Base-by-base conservation (phyloP, 2,329 filamentous ascomycete genomes). In the Macrophomina phaseolina region DNA sequence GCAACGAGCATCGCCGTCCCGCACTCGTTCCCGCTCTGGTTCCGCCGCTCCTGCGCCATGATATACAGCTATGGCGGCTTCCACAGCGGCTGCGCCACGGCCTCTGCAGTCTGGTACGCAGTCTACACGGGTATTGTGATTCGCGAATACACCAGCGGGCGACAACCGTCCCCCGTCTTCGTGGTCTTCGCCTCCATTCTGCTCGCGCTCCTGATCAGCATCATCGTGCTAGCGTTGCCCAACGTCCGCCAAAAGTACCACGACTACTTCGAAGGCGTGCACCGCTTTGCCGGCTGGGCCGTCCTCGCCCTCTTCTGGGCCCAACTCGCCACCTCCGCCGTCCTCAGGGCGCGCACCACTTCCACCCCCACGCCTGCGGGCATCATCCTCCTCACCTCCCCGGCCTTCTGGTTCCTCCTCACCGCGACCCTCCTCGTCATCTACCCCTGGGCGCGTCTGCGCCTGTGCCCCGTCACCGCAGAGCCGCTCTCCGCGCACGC, bases 401-500 rank as follows among this genome's bases (percentile, higher is more conserved):
- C 86, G 0, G 78, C 81, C 1, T 85, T 94, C 77, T 95, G 91
- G 89, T 85, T 91, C 72, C 81, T 95, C n/a, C 70, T 86, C 32
- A 74, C 87, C 51, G 88, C 89, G 46, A 92, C 91, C 0, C 72
- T 84, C 46, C 85, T 89, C 70, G 84, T 94, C 69, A 81, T 90
- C 55, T 88, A 90, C 64, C 91, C 92, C 1, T 96, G 92, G 91
- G 75, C 90, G 3, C 85, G 87, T 67, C 85, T 95, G 34, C 87
- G 91, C 65, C 88, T 86, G 70, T 87, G 91, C 66, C 79, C 81
- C 9, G 89, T 94, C 68, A 80, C 84, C 28, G 82, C 89, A 11
- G 89, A 92, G 73, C 80, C 84, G 2, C 86, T 95, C 23, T 94
- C 91, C 0, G 76, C 84, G 23, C 91, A 94, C 78, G 91, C 91